phyloP scores from a whole-genome alignment of 257 asterid genomes.

The Solanum lycopersicoides region DNA sequence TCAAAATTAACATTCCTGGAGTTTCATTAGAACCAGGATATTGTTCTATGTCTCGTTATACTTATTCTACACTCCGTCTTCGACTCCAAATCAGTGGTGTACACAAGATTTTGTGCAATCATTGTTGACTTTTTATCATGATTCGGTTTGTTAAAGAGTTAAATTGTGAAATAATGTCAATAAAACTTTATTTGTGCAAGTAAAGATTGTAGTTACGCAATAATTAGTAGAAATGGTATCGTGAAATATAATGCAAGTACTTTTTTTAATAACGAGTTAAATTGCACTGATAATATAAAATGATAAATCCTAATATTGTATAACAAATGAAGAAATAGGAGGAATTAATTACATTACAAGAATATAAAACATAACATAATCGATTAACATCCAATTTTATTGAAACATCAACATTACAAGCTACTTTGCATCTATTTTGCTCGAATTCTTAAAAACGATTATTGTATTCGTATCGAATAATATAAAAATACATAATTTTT shows the following conservation, averaged over 20 bases:
- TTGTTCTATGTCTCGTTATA: slow-evolving; percentile 48
- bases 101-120: background rate
- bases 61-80: background rate
- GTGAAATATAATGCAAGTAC: too few species aligned
- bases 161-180: background rate
- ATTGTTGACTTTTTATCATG: background rate
- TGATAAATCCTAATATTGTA: background rate
- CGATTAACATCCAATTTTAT: background rate
- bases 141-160: background rate
- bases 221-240: background rate
- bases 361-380: background rate
- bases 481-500: background rate
- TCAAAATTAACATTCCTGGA: slow-evolving; percentile 47
- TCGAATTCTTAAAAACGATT: background rate
- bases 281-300: too few species aligned
- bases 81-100: background rate
- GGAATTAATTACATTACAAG: too few species aligned
- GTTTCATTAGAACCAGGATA: slow-evolving; percentile 38
- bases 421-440: background rate
- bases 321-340: background rate
- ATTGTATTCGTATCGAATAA: background rate
- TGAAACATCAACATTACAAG: background rate
- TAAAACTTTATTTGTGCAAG: background rate
- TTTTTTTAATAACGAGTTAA: too few species aligned
- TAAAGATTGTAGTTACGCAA: too few species aligned